Conservation (phyloP, 1,284 basidiomycete genomes). For the Trametes hirsuta region DNA sequence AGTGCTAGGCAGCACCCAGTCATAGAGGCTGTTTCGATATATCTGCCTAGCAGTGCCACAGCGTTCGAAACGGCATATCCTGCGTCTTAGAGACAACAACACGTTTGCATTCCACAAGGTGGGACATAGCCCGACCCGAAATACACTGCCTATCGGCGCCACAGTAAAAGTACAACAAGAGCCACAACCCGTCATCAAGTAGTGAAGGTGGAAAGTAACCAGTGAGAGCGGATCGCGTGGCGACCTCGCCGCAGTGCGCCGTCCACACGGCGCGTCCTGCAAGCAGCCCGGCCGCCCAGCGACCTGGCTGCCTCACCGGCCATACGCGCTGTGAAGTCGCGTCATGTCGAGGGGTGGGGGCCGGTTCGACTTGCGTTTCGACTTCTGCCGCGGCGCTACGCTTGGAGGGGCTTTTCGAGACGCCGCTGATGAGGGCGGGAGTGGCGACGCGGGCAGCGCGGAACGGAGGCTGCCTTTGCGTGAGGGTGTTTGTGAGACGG, state of each 20-base stretch:
- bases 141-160: background rate
- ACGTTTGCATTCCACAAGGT: no score
- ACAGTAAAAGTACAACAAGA: slow-evolving; percentile 19
- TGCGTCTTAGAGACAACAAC: no score
- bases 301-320: slow-evolving; percentile 18
- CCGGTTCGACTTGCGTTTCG: slow-evolving; percentile 22
- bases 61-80: no score
- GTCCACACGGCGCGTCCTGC: background rate
- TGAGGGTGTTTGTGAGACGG: slow-evolving; percentile 15
- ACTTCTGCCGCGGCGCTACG: slow-evolving; percentile 9
- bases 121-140: background rate
- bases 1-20: no score
- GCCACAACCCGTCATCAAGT: slow-evolving; percentile 8
- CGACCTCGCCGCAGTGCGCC: slow-evolving; percentile 10
- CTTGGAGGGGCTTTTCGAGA: background rate
- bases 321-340: slow-evolving; percentile 24
- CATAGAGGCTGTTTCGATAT: no score
- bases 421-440: slow-evolving; percentile 3
- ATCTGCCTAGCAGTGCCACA: no score
- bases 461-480: slow-evolving; percentile 9
- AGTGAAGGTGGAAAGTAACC: background rate
- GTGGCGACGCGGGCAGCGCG: slow-evolving; percentile 12
- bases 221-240: slow-evolving; percentile 10
- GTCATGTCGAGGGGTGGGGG: slow-evolving; percentile 27
- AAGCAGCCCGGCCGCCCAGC: slow-evolving; percentile 12